phyloP scores from a whole-genome alignment of 2,329 filamentous ascomycete genomes.

The Cladorrhinum sp. region DNA sequence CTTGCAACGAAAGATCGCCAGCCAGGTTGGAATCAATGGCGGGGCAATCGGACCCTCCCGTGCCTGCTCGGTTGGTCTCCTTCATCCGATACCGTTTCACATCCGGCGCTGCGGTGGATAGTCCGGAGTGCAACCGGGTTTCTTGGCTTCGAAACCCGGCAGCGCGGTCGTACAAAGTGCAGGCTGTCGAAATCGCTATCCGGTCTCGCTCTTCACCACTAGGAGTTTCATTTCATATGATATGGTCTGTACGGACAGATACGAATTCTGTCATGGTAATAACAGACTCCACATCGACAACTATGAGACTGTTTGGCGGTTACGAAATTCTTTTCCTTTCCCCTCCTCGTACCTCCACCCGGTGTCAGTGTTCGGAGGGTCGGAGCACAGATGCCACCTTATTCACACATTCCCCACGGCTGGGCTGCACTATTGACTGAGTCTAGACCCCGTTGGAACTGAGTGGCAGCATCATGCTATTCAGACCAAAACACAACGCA shows the following conservation, averaged over 20 bases:
- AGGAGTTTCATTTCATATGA: too few species aligned
- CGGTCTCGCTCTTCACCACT: too few species aligned
- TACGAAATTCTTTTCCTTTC: neutral
- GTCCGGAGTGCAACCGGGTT: neutral
- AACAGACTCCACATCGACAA: too few species aligned
- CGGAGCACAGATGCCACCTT: neutral
- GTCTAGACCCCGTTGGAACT: neutral
- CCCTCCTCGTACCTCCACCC: neutral
- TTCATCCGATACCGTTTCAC: neutral
- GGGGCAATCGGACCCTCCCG: neutral
- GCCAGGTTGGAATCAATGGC: neutral
- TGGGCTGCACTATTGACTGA: neutral
- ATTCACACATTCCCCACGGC: too few species aligned
- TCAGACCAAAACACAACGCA: neutral
- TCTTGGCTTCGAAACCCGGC: neutral
- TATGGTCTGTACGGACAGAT: too few species aligned
- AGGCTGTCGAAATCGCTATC: too few species aligned
- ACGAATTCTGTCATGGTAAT: too few species aligned
- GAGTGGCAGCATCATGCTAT: neutral
- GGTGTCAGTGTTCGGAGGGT: neutral
- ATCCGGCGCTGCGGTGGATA: neutral
- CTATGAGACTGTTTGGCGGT: too few species aligned
- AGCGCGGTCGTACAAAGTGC: too few species aligned
- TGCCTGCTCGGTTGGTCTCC: neutral
- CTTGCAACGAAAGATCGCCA: neutral